Base-by-base conservation (phyloP, 129 eudicot genomes). In the Escallonia rubra region DNA sequence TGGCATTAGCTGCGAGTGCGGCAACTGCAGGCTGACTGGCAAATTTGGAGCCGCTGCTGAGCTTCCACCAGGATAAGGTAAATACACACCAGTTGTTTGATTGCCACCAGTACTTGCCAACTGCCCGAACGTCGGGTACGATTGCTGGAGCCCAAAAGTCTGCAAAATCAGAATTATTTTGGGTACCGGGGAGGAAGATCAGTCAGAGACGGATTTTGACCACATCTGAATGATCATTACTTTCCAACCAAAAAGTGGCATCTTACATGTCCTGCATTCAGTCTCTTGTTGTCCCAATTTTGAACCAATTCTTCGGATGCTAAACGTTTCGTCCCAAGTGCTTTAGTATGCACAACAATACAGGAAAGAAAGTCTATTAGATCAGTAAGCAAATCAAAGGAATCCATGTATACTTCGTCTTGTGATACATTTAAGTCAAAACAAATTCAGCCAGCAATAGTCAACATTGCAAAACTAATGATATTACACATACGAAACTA, bases 251-350 rank as follows among this genome's bases (percentile, higher is more conserved):
- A 65, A 67, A 61, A 64, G 54, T n/a, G 58, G 39, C 43, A 53
- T 56, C 76, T 69, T 76, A 86, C 91, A 73, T 76, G 86, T 64
- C 97, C 93, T 43, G 92, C 96, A 83, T 91, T 91, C 70, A 80
- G 82, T 79, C 96, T 78, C 67, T 91, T 91, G 72, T 78, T 82
- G 61, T 91, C 96, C 89, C 80, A 81, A 58, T 83, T 83, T 55
- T 85, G 84, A 77, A 62, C 85, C 61, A 77, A 80, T 60, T 91
- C 97, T 65, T 85, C 97, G 50, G 96, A 80, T 41, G 97, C 97
- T 70, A 83, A 53, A 49, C 97, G 86, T 70, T 91, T 90, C 23
- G 90, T 85, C 71, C 97, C 97, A 83, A 85, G 73, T 8, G 93
- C 97, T 91, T 62, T 49, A 75, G 42, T 59, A 78, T 5, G 47